Evolutionary conservation across 106 monocot species (phyloP).

Genomic region (Dioscorea dumetorum): DNA sequence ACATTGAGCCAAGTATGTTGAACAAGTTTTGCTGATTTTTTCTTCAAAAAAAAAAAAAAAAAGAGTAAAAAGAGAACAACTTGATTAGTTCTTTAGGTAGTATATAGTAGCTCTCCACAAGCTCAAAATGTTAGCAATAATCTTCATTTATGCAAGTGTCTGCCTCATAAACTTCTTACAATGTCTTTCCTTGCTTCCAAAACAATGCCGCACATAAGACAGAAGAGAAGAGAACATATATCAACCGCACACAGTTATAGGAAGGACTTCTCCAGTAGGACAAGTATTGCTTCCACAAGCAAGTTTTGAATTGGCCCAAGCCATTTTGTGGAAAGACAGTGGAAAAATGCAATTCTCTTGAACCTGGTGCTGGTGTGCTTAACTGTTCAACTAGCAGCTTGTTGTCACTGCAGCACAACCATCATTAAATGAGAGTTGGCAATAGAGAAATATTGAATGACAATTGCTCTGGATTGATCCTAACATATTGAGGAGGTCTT

Average conservation of each 20-base stretch:
- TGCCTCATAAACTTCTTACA: conserved; percentile 24
- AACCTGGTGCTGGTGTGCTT: conserved; percentile 35
- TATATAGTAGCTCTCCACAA: no score
- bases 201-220: conserved; percentile 20
- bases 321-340: conserved; percentile 51
- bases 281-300: conserved; percentile 68
- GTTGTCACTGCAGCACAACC: conserved; percentile 35
- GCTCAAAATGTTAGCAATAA: no score
- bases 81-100: no score
- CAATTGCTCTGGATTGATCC: no score
- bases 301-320: conserved; percentile 68
- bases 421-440: not conserved
- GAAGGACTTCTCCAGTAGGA: conserved; percentile 84
- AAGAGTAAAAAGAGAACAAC: not conserved
- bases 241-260: conserved; percentile 49
- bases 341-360: conserved; percentile 53
- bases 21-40: conserved; percentile 55
- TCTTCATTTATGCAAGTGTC: no score
- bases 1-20: conserved; percentile 61
- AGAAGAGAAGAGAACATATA: conserved; percentile 19
- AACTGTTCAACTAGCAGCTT: conserved; percentile 36
- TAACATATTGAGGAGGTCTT: no score
- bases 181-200: conserved; percentile 43
- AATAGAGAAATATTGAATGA: not conserved
- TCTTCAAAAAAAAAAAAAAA: conserved; percentile 15